These are phyloP conservation scores for Nasturtium officinale DNA, from an alignment of 345 rosid genomes.

Conservation along the genomic window DNA sequence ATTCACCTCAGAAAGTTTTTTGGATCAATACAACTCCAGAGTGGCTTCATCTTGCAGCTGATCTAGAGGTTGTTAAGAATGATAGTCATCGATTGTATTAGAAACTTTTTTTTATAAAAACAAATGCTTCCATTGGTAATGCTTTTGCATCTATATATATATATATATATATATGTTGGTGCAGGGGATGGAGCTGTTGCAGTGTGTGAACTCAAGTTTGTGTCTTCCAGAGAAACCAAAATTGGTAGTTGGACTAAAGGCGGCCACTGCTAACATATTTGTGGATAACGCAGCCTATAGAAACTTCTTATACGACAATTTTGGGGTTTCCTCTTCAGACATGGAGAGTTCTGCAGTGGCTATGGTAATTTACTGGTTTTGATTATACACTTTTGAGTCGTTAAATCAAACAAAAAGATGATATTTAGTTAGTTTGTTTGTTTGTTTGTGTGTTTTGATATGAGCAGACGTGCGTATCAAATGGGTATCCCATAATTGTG, in stretches of 20 bases:
- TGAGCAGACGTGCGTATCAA: slow-evolving; percentile 55
- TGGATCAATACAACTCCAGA: slow-evolving; percentile 49
- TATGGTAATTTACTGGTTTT: slow-evolving; percentile 38
- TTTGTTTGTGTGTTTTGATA: not conserved
- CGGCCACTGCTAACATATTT: slow-evolving; percentile 53
- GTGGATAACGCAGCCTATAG: slow-evolving; percentile 57
- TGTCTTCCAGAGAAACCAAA: slow-evolving; percentile 54
- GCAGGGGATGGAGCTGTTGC: slow-evolving; percentile 50
- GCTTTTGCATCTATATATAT: not conserved
- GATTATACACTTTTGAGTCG: not conserved
- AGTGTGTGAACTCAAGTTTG: slow-evolving; percentile 54
- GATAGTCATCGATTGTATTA: not conserved
- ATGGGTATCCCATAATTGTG: slow-evolving; percentile 51
- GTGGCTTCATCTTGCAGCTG: slow-evolving; percentile 56
- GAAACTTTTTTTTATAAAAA: not conserved
- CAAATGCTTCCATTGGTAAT: not conserved
- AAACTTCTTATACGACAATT: slow-evolving; percentile 46
- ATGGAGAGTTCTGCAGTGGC: slow-evolving; percentile 63
- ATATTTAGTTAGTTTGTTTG: not conserved
- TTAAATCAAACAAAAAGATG: not conserved
- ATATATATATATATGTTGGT: not conserved
- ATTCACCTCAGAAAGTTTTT: slow-evolving; percentile 33
- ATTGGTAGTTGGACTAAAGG: slow-evolving; percentile 51
- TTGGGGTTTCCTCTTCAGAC: slow-evolving; percentile 53
- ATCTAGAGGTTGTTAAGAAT: slow-evolving; percentile 46